phyloP scores from a whole-genome alignment of 305 asterid species.

The Euphrasia arctica region DNA sequence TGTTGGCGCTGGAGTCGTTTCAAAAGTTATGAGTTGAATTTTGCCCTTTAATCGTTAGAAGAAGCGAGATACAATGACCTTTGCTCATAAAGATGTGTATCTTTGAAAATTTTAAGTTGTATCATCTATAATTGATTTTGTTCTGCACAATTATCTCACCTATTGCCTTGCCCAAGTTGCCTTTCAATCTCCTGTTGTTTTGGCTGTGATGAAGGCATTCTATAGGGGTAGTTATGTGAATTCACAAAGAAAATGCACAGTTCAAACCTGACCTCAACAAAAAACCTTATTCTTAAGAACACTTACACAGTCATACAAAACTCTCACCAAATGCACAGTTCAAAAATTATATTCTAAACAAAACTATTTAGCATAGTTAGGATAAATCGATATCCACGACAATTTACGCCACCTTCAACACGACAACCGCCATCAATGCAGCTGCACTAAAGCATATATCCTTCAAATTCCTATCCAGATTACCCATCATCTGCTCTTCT shows the following conservation, averaged over 20 bases:
- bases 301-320: background rate
- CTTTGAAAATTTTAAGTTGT: conserved; percentile 16
- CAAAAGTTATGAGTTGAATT: conserved; percentile 71
- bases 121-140: conserved; percentile 34
- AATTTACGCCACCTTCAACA: conserved; percentile 50
- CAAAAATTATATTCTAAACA: background rate
- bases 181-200: too few relatives aligned
- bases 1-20: conserved; percentile 97
- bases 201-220: too few relatives aligned
- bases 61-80: conserved; percentile 22
- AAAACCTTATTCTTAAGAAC: background rate
- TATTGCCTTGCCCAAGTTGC: background rate
- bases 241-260: background rate
- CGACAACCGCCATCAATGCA: conserved; percentile 56
- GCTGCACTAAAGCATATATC: conserved; percentile 67
- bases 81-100: conserved; percentile 30
- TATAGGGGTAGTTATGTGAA: too few relatives aligned
- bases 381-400: background rate
- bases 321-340: conserved; percentile 12
- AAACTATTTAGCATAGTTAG: background rate
- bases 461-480: conserved; percentile 56
- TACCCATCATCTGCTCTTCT: conserved; percentile 62
- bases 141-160: conserved; percentile 7
- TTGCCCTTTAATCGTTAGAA: conserved; percentile 14
- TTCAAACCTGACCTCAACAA: conserved; percentile 1